phyloP scores from a whole-genome alignment of 257 asterid genomes.

The Solanum neorickii region DNA sequence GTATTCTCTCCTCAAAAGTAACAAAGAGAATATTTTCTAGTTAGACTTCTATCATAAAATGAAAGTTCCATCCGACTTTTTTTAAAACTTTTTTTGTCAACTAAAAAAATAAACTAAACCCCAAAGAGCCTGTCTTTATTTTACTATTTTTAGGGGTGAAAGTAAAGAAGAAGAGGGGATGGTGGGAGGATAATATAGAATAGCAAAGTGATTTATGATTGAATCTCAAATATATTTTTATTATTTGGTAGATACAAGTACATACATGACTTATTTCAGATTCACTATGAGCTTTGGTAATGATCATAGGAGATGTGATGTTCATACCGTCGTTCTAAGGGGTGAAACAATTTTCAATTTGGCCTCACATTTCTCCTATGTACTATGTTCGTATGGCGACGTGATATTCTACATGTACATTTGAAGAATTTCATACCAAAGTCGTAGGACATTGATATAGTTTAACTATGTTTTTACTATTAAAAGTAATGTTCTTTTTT shows the following conservation, averaged over 20 bases:
- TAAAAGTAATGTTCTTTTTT: neutral
- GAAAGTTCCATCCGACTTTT: neutral
- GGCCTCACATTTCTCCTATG: neutral
- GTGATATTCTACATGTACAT: neutral
- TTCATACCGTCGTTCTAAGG: neutral
- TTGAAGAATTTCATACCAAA: neutral
- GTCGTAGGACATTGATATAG: neutral
- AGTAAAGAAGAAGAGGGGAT: neutral
- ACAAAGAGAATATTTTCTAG: neutral
- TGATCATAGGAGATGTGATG: neutral
- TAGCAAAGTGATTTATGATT: neutral
- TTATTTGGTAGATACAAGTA: neutral
- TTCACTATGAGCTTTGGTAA: neutral
- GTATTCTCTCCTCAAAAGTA: neutral
- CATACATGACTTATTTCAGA: neutral
- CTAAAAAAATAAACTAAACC: no score
- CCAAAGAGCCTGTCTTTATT: neutral
- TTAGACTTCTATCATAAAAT: neutral
- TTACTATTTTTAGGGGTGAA: neutral
- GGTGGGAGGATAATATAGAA: neutral
- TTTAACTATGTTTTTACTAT: neutral
- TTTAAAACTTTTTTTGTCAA: accelerated
- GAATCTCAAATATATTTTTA: neutral
- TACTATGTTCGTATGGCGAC: neutral
- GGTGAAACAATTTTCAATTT: neutral